These are phyloP conservation scores for Penicillium taxi DNA, from an alignment of 495 filamentous ascomycete species.

Conservation along the genomic window DNA sequence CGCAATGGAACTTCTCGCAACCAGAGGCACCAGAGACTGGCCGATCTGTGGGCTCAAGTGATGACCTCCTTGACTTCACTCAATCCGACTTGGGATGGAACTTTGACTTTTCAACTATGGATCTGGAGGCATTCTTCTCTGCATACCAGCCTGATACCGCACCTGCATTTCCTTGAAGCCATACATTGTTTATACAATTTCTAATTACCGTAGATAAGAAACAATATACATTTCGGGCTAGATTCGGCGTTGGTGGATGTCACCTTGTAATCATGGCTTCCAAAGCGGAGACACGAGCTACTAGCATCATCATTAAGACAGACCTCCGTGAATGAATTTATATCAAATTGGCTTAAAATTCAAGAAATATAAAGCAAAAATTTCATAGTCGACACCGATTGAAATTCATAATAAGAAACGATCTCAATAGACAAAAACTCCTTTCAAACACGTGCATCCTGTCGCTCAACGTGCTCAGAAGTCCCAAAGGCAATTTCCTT, in stretches of 20 bases:
- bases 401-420: no score
- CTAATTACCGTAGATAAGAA: neutral
- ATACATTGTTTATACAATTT: neutral
- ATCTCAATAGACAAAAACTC: no score
- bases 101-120: constrained; percentile 42
- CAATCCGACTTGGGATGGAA: constrained; percentile 41
- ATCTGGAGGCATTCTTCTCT: constrained; percentile 37
- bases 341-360: no score
- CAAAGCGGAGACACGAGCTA: no score
- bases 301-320: no score
- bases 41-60: constrained; percentile 21
- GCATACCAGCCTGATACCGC: constrained; percentile 22
- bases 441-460: neutral
- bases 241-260: no score
- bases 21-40: constrained; percentile 18
- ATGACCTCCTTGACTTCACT: constrained; percentile 36
- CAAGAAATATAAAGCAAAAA: no score
- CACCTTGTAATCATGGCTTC: no score
- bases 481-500: constrained; percentile 17
- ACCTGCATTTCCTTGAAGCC: neutral
- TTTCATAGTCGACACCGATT: no score
- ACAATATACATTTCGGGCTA: neutral
- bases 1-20: constrained; percentile 19
- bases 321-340: no score
- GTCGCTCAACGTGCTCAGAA: constrained; percentile 1